phyloP scores from a whole-genome alignment of 306 rosid genomes.

The Cicer arietinum region DNA sequence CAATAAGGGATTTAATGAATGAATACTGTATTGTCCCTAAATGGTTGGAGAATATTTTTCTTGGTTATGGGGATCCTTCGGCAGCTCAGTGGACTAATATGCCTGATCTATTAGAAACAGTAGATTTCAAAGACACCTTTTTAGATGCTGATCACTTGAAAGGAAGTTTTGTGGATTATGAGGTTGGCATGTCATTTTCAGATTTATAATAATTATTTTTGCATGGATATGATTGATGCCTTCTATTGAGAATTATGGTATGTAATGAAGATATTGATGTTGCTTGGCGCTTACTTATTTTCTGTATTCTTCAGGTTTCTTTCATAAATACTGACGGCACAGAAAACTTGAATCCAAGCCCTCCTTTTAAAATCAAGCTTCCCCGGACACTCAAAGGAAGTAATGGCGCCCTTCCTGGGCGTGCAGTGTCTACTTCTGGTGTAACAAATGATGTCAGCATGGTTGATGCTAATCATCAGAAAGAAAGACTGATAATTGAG shows the following conservation, averaged over 20 bases:
- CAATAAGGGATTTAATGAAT: slow-evolving; percentile 96
- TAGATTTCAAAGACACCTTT: slow-evolving; percentile 97
- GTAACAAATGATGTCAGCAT: slow-evolving; percentile 47
- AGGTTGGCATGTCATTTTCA: slow-evolving; percentile 61
- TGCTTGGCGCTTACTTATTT: slow-evolving; percentile 33
- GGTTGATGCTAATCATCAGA: slow-evolving; percentile 57
- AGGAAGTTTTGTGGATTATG: slow-evolving; percentile 70
- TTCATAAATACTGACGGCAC: slow-evolving; percentile 66
- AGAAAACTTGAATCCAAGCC: slow-evolving; percentile 65
- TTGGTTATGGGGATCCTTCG: slow-evolving; percentile 97
- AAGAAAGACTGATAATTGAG: slow-evolving; percentile 73
- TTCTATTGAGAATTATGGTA: slow-evolving; percentile 28
- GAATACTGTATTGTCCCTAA: slow-evolving; percentile 97
- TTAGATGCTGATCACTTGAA: slow-evolving; percentile 82
- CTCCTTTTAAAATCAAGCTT: slow-evolving; percentile 85
- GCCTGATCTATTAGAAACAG: slow-evolving; percentile 89
- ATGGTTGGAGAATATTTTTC: slow-evolving; percentile 88
- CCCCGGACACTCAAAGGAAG: slow-evolving; percentile 69
- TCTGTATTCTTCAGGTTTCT: slow-evolving; percentile 63
- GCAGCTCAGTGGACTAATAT: slow-evolving; percentile 98
- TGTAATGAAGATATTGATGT: slow-evolving; percentile 26
- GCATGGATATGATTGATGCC: slow-evolving; percentile 22
- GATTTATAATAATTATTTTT: slow-evolving; percentile 24
- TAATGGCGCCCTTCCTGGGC: slow-evolving; percentile 58
- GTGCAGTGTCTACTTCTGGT: slow-evolving; percentile 55